A percentile compares a stretch with the other conserved stretches of the same genome.
Evolutionary conservation across 495 filamentous ascomycete genomes (phyloP).

Genomic region (Talaromyces borbonicus): DNA sequence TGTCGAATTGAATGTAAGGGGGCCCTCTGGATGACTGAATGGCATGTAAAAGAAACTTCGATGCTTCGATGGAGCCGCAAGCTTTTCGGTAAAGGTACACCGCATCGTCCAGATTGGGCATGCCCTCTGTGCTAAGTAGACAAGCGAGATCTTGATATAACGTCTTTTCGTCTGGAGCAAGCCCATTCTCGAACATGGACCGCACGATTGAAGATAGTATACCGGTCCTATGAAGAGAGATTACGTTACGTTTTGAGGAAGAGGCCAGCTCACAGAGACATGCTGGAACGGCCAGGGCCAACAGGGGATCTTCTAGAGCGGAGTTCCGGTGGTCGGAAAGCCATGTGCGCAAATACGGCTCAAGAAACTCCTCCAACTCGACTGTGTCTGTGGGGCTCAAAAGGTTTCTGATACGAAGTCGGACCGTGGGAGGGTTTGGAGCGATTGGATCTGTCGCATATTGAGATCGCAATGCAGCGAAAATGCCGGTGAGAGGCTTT

Average conservation of each 20-base stretch:
- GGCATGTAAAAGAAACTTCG: constrained; percentile 63
- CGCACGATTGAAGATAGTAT: constrained; percentile 63
- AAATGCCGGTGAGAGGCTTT: constrained; percentile 46
- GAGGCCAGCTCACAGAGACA: constrained; percentile 35
- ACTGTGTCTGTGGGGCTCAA: constrained; percentile 32
- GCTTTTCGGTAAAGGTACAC: constrained; percentile 62
- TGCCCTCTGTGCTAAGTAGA: constrained; percentile 41
- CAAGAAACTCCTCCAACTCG: constrained; percentile 32
- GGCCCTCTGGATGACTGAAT: constrained; percentile 65
- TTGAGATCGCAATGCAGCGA: constrained; percentile 24
- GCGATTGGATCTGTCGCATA: constrained; percentile 10
- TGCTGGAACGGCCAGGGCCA: constrained; percentile 27
- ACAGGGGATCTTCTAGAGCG: constrained; percentile 15
- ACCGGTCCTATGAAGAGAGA: constrained; percentile 67
- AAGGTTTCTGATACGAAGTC: constrained; percentile 22
- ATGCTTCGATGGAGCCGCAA: constrained; percentile 47
- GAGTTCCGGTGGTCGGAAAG: constrained; percentile 23
- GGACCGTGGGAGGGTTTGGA: constrained; percentile 15
- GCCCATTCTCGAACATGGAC: constrained; percentile 46
- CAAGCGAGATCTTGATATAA: constrained; percentile 44
- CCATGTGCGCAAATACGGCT: constrained; percentile 34
- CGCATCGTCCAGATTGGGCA: constrained; percentile 68
- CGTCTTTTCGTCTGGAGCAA: constrained; percentile 39
- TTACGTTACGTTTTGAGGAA: constrained; percentile 63
- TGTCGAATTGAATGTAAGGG: constrained; percentile 85